These are phyloP conservation scores for Pinus tabuliformis DNA, from an alignment of 75 land plant species.

Conservation along the genomic window DNA sequence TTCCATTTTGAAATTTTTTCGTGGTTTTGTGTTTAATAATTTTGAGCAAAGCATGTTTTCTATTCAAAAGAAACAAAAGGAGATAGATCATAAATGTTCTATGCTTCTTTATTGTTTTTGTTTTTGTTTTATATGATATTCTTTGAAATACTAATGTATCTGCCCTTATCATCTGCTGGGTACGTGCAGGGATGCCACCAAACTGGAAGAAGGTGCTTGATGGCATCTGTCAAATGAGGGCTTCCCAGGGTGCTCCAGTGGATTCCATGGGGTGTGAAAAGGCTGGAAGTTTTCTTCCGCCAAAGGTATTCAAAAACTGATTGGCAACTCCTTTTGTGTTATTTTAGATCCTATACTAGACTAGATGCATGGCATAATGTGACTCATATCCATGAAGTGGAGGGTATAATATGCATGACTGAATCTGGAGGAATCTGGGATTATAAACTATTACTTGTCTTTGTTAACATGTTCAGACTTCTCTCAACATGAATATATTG, in stretches of 20 bases:
- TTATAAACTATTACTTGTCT: background rate
- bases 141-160: too few relatives aligned
- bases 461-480: background rate
- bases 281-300: slow-evolving; percentile 72
- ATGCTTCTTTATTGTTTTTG: too few relatives aligned
- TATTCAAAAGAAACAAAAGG: too few relatives aligned
- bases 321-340: background rate
- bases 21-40: too few relatives aligned
- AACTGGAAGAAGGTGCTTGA: slow-evolving; percentile 74
- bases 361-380: background rate
- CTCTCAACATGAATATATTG: background rate
- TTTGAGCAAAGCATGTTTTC: too few relatives aligned
- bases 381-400: background rate
- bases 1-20: too few relatives aligned
- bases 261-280: slow-evolving; percentile 92
- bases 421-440: background rate
- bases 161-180: too few relatives aligned
- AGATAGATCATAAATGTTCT: too few relatives aligned
- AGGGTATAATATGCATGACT: background rate
- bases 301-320: slow-evolving; percentile 44
- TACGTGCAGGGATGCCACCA: slow-evolving; percentile 30
- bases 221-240: slow-evolving; percentile 76
- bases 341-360: background rate
- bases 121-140: too few relatives aligned
- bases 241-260: slow-evolving; percentile 73